Percentiles rank a stretch among this genome's conserved stretches.
Conservation (phyloP, 805 yeast species). For the Saccharomycopsis selenospora region DNA sequence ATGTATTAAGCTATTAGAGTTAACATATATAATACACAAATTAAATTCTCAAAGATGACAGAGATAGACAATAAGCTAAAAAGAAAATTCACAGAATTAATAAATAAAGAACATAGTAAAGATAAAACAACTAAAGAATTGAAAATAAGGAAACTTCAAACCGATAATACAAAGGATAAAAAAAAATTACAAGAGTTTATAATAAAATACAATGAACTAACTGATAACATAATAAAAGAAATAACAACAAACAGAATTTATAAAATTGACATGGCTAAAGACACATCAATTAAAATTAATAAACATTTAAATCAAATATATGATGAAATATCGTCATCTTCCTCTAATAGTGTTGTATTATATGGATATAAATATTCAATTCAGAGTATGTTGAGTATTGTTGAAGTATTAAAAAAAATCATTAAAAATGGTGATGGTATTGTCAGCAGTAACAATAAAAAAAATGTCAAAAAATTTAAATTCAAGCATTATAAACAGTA, state of each 20-base stretch:
- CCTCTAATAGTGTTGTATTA: neutral
- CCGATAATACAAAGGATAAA: neutral
- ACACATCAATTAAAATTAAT: neutral
- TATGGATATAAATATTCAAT: neutral
- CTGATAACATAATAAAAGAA: neutral
- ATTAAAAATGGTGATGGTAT: neutral
- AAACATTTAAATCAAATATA: neutral
- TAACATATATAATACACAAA: too few species aligned
- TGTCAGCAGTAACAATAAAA: neutral
- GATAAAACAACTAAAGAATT: neutral
- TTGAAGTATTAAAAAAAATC: neutral
- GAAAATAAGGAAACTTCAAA: conserved; percentile 1
- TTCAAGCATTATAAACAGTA: neutral
- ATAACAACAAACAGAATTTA: neutral
- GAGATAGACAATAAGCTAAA: neutral
- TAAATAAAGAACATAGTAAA: neutral
- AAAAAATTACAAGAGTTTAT: neutral
- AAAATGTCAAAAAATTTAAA: neutral
- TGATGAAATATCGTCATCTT: neutral
- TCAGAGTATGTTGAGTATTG: neutral
- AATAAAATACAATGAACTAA: neutral
- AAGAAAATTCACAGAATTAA: neutral
- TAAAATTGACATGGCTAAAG: neutral
- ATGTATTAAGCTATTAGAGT: too few species aligned
- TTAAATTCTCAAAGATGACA: too few species aligned